phyloP scores from a whole-genome alignment of 192 early-diverging fungal genomes.

The Backusella liffmaniae region DNA sequence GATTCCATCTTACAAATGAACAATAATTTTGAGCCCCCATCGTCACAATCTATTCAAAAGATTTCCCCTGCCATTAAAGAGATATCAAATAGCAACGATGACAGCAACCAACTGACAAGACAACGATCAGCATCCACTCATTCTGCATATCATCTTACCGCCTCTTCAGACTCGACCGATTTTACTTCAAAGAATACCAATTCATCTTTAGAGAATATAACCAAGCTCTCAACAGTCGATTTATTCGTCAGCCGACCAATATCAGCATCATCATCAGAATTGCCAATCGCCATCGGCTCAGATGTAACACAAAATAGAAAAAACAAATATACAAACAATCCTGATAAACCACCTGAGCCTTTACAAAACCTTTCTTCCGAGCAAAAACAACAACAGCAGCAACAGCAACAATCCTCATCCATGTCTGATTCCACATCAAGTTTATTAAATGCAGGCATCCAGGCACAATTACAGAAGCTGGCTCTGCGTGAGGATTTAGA shows the following conservation, averaged over 20 bases:
- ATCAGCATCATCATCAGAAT: not conserved
- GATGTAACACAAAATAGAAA: not conserved
- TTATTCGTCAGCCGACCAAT: not conserved
- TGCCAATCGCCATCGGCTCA: not conserved
- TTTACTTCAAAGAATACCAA: not conserved
- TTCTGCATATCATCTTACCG: not conserved
- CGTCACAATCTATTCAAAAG: not conserved
- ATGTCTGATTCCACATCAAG: not conserved
- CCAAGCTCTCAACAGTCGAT: not conserved
- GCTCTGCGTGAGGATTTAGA: not conserved
- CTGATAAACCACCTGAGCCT: not conserved
- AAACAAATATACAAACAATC: not conserved
- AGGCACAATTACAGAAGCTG: not conserved
- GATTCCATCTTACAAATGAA: conserved; percentile 6
- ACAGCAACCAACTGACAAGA: not conserved
- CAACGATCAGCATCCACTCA: not conserved
- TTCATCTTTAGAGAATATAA: not conserved
- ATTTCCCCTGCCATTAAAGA: not conserved
- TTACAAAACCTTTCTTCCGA: conserved; percentile 3
- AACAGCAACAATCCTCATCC: not conserved
- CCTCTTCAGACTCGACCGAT: not conserved
- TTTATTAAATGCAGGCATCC: not conserved
- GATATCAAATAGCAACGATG: not conserved
- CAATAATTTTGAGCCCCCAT: not conserved
- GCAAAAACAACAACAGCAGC: not conserved